phyloP scores from a whole-genome alignment of 352 stramenopile genomes.

The Bremia lactucae region DNA sequence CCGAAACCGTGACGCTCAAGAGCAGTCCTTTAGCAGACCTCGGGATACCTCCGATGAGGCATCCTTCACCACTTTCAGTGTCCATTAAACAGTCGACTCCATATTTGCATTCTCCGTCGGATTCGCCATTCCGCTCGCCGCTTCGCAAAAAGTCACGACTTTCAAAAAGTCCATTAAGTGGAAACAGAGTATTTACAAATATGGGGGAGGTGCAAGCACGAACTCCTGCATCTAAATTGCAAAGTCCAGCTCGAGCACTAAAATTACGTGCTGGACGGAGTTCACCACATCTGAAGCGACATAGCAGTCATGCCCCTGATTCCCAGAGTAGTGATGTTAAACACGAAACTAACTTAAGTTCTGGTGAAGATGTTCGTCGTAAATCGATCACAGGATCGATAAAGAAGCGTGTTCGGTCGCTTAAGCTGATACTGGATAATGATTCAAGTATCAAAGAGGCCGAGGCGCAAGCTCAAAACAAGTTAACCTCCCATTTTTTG shows the following conservation, averaged over 20 bases:
- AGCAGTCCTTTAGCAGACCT: conserved; percentile 34
- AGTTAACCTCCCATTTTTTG: conserved; percentile 39
- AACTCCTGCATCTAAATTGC: conserved; percentile 43
- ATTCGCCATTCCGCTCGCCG: conserved; percentile 64
- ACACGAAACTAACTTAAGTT: conserved; percentile 7
- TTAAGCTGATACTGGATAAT: conserved; percentile 70
- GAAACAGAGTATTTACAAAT: neutral
- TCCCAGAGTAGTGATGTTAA: conserved; percentile 7
- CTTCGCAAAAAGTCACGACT: conserved; percentile 61
- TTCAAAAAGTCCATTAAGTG: conserved; percentile 20
- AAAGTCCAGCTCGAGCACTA: conserved; percentile 44
- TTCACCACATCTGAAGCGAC: conserved; percentile 23
- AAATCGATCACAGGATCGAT: conserved; percentile 23
- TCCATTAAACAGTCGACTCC: conserved; percentile 33
- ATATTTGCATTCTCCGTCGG: conserved; percentile 26
- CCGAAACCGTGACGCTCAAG: conserved; percentile 30
- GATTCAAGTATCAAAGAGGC: conserved; percentile 16
- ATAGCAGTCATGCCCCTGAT: conserved; percentile 13
- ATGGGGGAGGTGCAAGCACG: conserved; percentile 9
- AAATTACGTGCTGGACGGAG: conserved; percentile 24
- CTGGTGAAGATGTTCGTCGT: conserved; percentile 13
- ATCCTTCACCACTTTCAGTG: conserved; percentile 32
- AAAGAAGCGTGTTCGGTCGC: conserved; percentile 68
- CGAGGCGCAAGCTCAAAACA: conserved; percentile 11
- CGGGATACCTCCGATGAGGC: conserved; percentile 35